Base-by-base conservation (phyloP, 176 grass and related monocot genomes). In the Zoysia pacifica region DNA sequence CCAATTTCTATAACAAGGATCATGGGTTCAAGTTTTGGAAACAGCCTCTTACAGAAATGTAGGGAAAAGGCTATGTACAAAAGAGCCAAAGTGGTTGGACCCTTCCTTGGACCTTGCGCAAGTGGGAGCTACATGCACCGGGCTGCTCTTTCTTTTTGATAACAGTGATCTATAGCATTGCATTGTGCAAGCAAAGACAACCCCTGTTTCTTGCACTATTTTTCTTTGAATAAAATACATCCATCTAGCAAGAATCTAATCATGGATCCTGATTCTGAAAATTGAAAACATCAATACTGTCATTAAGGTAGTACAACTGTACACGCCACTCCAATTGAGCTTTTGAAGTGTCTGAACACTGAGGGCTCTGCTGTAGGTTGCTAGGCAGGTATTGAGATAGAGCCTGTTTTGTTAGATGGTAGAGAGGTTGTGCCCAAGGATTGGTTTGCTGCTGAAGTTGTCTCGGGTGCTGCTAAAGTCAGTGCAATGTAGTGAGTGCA, bases 221-320 rank as follows among this genome's bases (percentile, higher is more conserved):
- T 49, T 82, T 42, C 43, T 43, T 52, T 40, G 46, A 82, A 84
- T 46, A 7, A 68, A 7, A 78, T 39, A 7, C 36, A 77, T 84
- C 39, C 69, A 69, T 78, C 84, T 36, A 67, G 36, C 72, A 71
- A 65, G 67, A 72, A 48, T 85, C 48, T 83, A 67, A 40, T 10
- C 43, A 36, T 79, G 62, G 50, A 64, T 85, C 78, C 28, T 66
- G 65, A 82, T 54, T 81, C 65, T 80, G 62, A 85, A 70, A 93
- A 90, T 76, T 44, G 37, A 82, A 67, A 81, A 65, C 39, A 76
- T 19, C 5, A 74, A 68, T 62, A 13, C 74, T 79, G 72, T 10
- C 47, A 79, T 48, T 53, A 79, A 72, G 48, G 42, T 75, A 28
- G 28, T 28, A 28, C 28, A 28, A 28, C 28, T 59, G 53, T 83